Evolutionary conservation across 345 rosid genomes (phyloP), one percentile per base, ranked within the genome.

Genomic region (Lumnitzera racemosa): DNA sequence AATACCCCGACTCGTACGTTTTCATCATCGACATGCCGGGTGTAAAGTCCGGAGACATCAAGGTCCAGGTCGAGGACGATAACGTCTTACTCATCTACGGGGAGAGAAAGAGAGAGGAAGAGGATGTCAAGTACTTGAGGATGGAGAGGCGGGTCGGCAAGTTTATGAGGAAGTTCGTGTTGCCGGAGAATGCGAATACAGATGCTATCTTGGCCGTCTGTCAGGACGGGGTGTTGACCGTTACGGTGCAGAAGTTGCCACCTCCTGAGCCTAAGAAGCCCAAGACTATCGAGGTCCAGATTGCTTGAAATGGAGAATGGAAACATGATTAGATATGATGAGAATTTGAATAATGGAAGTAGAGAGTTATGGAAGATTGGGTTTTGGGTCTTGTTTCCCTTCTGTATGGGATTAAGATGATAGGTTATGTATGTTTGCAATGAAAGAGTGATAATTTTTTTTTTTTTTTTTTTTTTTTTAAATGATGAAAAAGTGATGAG

Each of bases 11-110:
- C 16, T 69, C 85, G 0, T 91, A 78, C 49, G 79, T 56, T 0
- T 91, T 90, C 76, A 62, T 86, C 3, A 63, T 90, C 46, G 94
- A 90, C 73, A 86, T 90, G 96, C 96, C 96, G 0, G 98, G 98
- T 14, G 58, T 89, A 61, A 86, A 79, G 17, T 77, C 77, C 2
- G 81, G 72, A 3, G 88, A 86, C 57, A 80, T 88, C 51, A 88
- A 81, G 59, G 95, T 91, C 11, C 87, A 86, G 68, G 78, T 88
- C 13, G 96, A 91, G 72, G 76, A 78, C n/a, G 91, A 81, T 27
- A 88, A 84, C 41, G 83, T 86, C 61, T 74, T 91, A 59, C 68
- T 84, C 52, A 69, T 83, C 25, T 86, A 83, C 25, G 96, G 86
- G 0, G 92, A 80, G 76, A 73, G 92, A 62, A 70, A 74, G 78